Conservation (phyloP, 2,329 filamentous ascomycete species). For the Cryphonectria naterciae region DNA sequence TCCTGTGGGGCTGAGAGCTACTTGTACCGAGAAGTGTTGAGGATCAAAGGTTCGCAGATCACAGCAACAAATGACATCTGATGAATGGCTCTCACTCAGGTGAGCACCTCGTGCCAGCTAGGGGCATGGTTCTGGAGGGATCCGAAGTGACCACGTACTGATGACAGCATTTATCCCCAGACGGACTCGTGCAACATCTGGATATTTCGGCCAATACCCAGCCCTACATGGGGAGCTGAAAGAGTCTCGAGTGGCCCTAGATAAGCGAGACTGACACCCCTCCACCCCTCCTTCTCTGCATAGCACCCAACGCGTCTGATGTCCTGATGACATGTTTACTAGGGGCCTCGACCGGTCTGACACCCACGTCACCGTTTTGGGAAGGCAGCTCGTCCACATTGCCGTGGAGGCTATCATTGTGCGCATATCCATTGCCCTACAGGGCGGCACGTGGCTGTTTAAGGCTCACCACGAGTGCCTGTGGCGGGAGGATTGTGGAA, state of each 20-base stretch:
- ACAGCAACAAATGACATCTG: neutral
- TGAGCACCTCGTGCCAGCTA: neutral
- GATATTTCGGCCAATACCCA: neutral
- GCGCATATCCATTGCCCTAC: neutral
- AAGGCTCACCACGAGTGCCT: neutral
- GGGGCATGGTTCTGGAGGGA: neutral
- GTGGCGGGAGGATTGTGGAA: neutral
- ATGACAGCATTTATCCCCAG: neutral
- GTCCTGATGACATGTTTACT: neutral
- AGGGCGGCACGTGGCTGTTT: conserved; percentile 8
- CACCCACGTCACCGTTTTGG: conserved; percentile 7
- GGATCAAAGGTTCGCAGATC: conserved; percentile 3
- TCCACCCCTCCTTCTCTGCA: neutral
- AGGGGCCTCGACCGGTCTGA: conserved; percentile 6
- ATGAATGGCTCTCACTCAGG: neutral
- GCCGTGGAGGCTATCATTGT: neutral
- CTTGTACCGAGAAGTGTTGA: neutral
- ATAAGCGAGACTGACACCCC: conserved; percentile 7
- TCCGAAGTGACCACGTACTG: neutral
- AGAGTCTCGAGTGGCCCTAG: neutral
- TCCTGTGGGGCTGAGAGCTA: neutral
- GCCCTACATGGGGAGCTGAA: conserved; percentile 12
- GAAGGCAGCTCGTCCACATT: conserved; percentile 6
- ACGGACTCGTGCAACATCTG: neutral
- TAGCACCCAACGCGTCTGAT: conserved; percentile 5